Percentiles rank a stretch among this genome's conserved stretches.
phyloP scores from a whole-genome alignment of 441 rosid genomes.

The Pelargonium cotyledonis region DNA sequence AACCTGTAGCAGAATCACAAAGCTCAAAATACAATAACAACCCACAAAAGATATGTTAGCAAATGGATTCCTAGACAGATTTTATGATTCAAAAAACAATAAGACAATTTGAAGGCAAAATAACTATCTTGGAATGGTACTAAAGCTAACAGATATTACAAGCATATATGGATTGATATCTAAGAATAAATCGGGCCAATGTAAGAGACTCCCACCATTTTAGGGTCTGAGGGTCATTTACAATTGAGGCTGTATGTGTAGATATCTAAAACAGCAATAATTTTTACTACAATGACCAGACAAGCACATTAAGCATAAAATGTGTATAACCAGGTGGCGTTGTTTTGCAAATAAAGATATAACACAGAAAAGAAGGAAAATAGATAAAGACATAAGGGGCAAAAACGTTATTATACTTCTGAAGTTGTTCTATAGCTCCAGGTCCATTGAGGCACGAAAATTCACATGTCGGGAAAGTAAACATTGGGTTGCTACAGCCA shows the following conservation, averaged over 20 bases:
- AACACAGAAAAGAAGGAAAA: neutral
- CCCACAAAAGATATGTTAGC: neutral
- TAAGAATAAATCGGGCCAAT: too few relatives aligned
- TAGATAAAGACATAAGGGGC: neutral
- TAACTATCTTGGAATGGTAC: neutral
- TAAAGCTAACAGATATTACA: neutral
- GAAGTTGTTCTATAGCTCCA: constrained; percentile 12
- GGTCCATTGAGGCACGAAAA: constrained; percentile 8
- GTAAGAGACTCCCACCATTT: too few relatives aligned
- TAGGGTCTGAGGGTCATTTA: too few relatives aligned
- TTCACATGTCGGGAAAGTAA: constrained; percentile 10
- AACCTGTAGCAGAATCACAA: constrained; percentile 3
- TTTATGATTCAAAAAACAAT: neutral
- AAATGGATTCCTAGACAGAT: neutral
- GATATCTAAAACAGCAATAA: neutral
- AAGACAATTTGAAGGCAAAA: neutral
- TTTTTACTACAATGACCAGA: neutral
- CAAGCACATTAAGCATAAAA: neutral
- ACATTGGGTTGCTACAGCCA: constrained; percentile 8
- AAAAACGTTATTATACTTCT: constrained; percentile 5
- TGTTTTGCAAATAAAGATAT: neutral
- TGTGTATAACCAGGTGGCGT: neutral
- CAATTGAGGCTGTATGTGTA: neutral
- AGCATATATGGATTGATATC: neutral
- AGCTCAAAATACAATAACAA: constrained; percentile 15